phyloP scores from a whole-genome alignment of 2,329 filamentous ascomycete genomes.

The Colletotrichum sp. region DNA sequence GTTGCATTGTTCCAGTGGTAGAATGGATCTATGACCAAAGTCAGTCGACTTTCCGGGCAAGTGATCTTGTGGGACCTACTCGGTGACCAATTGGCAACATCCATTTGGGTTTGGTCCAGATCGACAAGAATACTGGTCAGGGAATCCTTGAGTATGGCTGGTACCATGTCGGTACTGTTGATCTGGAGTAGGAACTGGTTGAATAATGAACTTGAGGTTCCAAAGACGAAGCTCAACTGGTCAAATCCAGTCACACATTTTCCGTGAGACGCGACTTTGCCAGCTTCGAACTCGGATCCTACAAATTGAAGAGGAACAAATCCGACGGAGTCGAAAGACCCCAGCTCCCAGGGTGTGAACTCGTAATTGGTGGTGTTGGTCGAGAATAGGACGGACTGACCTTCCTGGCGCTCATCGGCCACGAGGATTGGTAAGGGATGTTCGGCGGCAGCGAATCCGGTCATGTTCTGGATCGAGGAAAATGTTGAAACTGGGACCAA shows the following conservation, averaged over 20 bases:
- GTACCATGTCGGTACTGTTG: conserved; percentile 31
- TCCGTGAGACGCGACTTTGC: conserved; percentile 48
- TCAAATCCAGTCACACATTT: conserved; percentile 69
- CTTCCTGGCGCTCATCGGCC: conserved; percentile 51
- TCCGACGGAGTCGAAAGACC: conserved; percentile 65
- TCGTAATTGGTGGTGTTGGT: conserved; percentile 68
- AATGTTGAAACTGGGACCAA: conserved; percentile 66
- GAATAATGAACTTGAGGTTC: conserved; percentile 82
- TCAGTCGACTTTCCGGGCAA: too few species aligned
- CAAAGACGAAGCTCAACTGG: conserved; percentile 80
- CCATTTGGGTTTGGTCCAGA: conserved; percentile 67
- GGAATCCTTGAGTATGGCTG: conserved; percentile 42
- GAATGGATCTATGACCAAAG: conserved; percentile 65
- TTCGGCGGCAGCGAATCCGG: conserved; percentile 44
- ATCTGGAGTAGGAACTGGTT: conserved; percentile 76
- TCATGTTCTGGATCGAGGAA: conserved; percentile 64
- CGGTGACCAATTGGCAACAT: conserved; percentile 66
- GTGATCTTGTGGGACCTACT: too few species aligned
- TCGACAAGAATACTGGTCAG: conserved; percentile 54
- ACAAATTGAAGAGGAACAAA: conserved; percentile 66
- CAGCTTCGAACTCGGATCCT: conserved; percentile 61
- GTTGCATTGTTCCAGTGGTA: conserved; percentile 48
- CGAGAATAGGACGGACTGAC: conserved; percentile 42
- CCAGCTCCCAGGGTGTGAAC: conserved; percentile 70
- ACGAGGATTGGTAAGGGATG: conserved; percentile 56